Evolutionary conservation across 495 filamentous ascomycete genomes (phyloP).

Genomic region (Trichocladium antarcticum): DNA sequence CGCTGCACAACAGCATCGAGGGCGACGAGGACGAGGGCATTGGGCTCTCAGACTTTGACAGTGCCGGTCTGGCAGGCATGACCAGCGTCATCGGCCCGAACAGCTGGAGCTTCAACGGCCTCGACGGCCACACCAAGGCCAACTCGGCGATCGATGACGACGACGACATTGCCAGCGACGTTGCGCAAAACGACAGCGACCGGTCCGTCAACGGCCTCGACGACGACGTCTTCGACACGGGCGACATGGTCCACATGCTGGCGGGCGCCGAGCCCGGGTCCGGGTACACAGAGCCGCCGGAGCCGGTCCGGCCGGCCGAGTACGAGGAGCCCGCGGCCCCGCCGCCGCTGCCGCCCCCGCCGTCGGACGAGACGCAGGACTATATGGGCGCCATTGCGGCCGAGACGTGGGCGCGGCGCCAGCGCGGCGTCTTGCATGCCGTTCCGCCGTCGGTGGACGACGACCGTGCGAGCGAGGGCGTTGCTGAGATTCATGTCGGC

Average conservation of each 20-base stretch:
- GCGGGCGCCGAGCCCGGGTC: slow-evolving; percentile 7
- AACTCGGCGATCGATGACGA: slow-evolving; percentile 16
- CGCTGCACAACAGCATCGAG: slow-evolving; percentile 31
- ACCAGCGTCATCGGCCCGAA: slow-evolving; percentile 12
- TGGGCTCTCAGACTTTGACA: slow-evolving; percentile 16
- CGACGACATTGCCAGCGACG: slow-evolving; percentile 30
- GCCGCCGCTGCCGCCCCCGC: slow-evolving; percentile 2
- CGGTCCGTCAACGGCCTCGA: slow-evolving; percentile 12
- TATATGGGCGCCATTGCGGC: slow-evolving; percentile 18
- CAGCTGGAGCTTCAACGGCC: slow-evolving; percentile 32
- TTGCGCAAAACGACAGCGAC: slow-evolving; percentile 27
- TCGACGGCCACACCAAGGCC: slow-evolving; percentile 12
- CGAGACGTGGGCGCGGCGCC: slow-evolving; percentile 19
- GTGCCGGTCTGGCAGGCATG: slow-evolving; percentile 23
- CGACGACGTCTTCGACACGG: slow-evolving; percentile 4
- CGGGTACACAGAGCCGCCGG: slow-evolving; percentile 12
- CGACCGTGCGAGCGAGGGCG: slow-evolving; percentile 29
- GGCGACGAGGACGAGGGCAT: slow-evolving; percentile 32
- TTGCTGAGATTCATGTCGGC: slow-evolving; percentile 38
- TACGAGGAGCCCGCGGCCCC: too few species aligned
- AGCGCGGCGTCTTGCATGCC: slow-evolving; percentile 18
- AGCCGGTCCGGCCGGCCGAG: slow-evolving; percentile 6
- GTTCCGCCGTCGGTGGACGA: slow-evolving; percentile 19
- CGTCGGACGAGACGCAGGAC: slow-evolving; percentile 15
- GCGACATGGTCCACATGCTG: slow-evolving; percentile 14